These are phyloP conservation scores for Reutealis trisperma DNA, from an alignment of 345 rosid genomes.

Conservation along the genomic window DNA sequence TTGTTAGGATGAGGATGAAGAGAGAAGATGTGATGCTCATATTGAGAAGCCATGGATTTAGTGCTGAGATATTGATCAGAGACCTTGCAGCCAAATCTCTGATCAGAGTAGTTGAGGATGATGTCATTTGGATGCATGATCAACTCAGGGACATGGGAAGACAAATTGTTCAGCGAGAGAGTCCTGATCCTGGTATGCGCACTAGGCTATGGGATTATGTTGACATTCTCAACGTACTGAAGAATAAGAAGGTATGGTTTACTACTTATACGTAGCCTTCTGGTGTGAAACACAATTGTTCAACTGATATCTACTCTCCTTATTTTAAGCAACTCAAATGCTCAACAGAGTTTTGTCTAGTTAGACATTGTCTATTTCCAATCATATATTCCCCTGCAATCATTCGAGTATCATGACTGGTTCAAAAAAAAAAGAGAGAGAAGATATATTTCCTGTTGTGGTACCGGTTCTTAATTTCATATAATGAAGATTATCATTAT, in stretches of 20 bases:
- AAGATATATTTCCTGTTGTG: too few species aligned
- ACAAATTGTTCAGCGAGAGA: conserved; percentile 44
- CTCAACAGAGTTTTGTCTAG: too few species aligned
- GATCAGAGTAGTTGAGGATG: conserved; percentile 34
- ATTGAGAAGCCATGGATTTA: conserved; percentile 57
- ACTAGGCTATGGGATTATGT: conserved; percentile 65
- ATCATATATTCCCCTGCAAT: too few species aligned
- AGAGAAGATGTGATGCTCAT: conserved; percentile 47
- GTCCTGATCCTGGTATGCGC: conserved; percentile 37
- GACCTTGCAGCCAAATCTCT: conserved; percentile 58
- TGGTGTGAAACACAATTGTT: background rate
- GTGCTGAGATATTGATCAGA: conserved; percentile 44
- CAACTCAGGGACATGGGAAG: conserved; percentile 79
- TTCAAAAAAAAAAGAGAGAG: too few species aligned
- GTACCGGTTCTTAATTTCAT: too few species aligned
- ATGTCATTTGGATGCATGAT: conserved; percentile 70
- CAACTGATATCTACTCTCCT: too few species aligned
- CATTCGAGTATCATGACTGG: too few species aligned
- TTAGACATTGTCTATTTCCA: too few species aligned
- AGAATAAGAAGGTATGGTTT: conserved; percentile 39
- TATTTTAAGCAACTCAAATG: too few species aligned
- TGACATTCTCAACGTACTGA: conserved; percentile 46
- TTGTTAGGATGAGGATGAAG: conserved; percentile 41
- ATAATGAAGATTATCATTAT: too few species aligned
- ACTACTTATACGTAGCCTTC: background rate